Base-by-base conservation (phyloP, 1,284 basidiomycete species). In the Moniliophthora roreri region DNA sequence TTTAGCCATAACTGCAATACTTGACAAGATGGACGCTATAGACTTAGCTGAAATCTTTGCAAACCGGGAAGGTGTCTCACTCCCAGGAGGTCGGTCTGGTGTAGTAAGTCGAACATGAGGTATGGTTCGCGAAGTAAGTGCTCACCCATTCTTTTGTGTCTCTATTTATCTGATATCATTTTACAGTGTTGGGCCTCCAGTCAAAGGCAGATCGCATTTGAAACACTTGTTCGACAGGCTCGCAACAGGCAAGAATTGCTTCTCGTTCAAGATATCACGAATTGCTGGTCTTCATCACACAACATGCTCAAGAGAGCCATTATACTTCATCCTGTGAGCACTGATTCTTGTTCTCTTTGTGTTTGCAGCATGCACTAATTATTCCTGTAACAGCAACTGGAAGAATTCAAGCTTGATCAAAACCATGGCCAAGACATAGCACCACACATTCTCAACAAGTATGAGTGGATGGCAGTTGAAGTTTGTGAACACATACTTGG, bases 201-300 rank as follows among this genome's bases (percentile, higher is more conserved):
- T 26, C 6, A 21, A 23, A 9, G 48, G 4, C 37, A 21, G 4
- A 24, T 38, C 24, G 16, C 26, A 13, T 50, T 50, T 50, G 11
- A 2, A 24, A 15, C 15, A 5, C 28, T 34, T 16, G 15, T 26
- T n/a, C 5, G 15, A 10, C 2, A 4, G 10, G 18, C 28, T 6
- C 28, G 11, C 6, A 16, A 50, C 2, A 3, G 37, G 4, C 48
- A 18, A 39, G 37, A 11, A 26, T 13, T 39, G 2, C 7, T 38
- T 10, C 23, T 50, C 15, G n/a, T 50, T 9, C 48, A 26, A 15
- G 48, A 39, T 50, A 16, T 38, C 4, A 23, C 37, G 16, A 50
- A 16, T 10, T 7, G 37, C 4, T 50, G 48, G 48, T 50, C 48
- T n/a, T 50, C 48, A 38, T 21, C 48, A 5, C 36, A 39, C 26